phyloP scores from a whole-genome alignment of 2,329 filamentous ascomycete species.

The Ramularia endophylla region DNA sequence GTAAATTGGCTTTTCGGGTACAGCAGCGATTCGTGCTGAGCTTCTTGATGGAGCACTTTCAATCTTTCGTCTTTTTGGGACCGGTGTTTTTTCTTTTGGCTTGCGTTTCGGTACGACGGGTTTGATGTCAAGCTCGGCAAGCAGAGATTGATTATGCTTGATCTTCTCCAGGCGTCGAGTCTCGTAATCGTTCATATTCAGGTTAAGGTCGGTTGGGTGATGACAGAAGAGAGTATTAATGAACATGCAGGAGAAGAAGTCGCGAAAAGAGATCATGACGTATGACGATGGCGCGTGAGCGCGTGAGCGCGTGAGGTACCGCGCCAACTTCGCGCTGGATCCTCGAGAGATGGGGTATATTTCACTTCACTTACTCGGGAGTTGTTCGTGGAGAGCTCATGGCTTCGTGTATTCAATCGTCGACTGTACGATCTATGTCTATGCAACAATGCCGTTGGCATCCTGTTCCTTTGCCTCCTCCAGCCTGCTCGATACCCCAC shows the following conservation, averaged over 20 bases:
- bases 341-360: too few species aligned
- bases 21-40: conserved; percentile 45
- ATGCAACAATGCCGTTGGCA: conserved; percentile 45
- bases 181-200: conserved; percentile 44
- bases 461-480: conserved; percentile 44
- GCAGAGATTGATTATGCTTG: conserved; percentile 43
- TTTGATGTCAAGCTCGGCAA: conserved; percentile 43
- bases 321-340: too few species aligned
- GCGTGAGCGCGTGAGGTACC: too few species aligned
- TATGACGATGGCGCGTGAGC: too few species aligned
- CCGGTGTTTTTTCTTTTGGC: conserved; percentile 17
- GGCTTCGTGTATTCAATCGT: too few species aligned
- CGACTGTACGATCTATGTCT: neutral
- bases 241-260: too few species aligned
- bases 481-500: conserved; percentile 24
- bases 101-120: conserved; percentile 15
- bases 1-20: conserved; percentile 32
- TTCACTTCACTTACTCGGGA: too few species aligned
- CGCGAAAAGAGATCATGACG: too few species aligned
- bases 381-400: too few species aligned
- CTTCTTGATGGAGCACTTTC: conserved; percentile 33
- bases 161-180: conserved; percentile 44
- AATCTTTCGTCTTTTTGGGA: conserved; percentile 39
- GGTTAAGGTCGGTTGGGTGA: too few species aligned
- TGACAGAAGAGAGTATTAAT: too few species aligned